Evolutionary conservation across 2,329 filamentous ascomycete species (phyloP).

Genomic region (Cryphonectria carpinicola): DNA sequence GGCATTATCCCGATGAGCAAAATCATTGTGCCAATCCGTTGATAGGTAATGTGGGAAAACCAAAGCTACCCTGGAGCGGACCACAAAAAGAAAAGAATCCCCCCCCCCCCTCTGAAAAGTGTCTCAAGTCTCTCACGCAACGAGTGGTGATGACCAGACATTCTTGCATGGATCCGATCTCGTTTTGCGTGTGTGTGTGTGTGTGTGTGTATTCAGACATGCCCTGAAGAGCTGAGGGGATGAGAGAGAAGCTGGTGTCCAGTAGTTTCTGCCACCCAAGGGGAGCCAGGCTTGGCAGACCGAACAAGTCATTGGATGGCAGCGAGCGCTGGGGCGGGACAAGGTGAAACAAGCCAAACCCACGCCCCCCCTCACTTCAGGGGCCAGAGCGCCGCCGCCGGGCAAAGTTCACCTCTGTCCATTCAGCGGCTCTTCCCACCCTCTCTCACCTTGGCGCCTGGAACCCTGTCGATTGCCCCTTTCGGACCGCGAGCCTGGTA

Average conservation of each 20-base stretch:
- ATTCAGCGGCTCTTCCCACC: slow-evolving; percentile 10
- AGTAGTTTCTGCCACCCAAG: background rate
- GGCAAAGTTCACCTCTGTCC: background rate
- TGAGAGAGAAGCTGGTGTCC: slow-evolving; percentile 1
- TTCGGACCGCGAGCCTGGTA: background rate
- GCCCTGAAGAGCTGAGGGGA: background rate
- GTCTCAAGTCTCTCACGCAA: background rate
- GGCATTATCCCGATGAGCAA: background rate
- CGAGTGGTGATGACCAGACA: background rate
- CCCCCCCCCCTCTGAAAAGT: background rate
- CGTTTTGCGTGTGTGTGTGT: background rate
- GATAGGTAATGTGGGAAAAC: background rate
- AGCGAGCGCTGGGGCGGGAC: slow-evolving; percentile 1
- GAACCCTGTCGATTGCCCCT: slow-evolving; percentile 13
- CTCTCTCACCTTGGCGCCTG: background rate
- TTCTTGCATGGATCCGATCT: background rate
- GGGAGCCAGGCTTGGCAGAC: background rate
- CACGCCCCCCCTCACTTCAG: slow-evolving; percentile 9
- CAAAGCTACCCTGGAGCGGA: background rate
- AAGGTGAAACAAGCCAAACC: slow-evolving; percentile 15
- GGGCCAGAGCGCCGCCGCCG: slow-evolving; percentile 1
- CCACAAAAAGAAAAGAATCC: background rate
- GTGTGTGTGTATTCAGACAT: too few relatives aligned
- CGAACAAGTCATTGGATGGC: slow-evolving; percentile 10
- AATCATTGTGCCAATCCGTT: background rate